Conservation (phyloP, 148 eudicot genomes). For the Cornus suecica region DNA sequence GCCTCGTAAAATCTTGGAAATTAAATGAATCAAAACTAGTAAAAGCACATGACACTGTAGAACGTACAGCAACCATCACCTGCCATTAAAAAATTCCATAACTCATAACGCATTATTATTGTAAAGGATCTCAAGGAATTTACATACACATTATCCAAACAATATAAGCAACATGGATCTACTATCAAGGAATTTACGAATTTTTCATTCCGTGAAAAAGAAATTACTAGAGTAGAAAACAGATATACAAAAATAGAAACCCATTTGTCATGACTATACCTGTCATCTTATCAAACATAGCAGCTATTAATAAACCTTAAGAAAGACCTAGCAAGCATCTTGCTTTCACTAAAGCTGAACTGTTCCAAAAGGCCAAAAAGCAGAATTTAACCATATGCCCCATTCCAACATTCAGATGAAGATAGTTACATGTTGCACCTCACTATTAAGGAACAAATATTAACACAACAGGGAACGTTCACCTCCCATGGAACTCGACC, state of each 20-base stretch:
- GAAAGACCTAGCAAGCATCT: background rate
- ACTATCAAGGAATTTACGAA: background rate
- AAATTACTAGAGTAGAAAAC: too few species aligned
- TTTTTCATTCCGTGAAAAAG: background rate
- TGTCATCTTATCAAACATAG: background rate
- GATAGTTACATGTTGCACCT: background rate
- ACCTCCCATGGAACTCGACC: background rate
- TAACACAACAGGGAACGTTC: background rate
- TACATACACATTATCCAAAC: background rate
- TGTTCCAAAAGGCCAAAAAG: background rate
- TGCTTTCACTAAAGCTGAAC: background rate
- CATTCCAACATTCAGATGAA: background rate
- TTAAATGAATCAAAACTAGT: slow-evolving; percentile 25
- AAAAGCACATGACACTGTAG: slow-evolving; percentile 26
- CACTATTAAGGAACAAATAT: background rate
- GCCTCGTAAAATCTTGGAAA: slow-evolving; percentile 25
- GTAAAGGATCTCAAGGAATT: background rate
- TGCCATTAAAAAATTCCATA: slow-evolving; percentile 30
- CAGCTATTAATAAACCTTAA: background rate
- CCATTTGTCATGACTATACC: background rate
- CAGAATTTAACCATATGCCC: background rate
- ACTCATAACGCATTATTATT: background rate
- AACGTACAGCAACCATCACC: slow-evolving; percentile 45
- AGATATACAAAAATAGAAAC: background rate
- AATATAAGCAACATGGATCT: too few species aligned